Conservation (phyloP, 495 filamentous ascomycete genomes). For the Choiromyces venosus region DNA sequence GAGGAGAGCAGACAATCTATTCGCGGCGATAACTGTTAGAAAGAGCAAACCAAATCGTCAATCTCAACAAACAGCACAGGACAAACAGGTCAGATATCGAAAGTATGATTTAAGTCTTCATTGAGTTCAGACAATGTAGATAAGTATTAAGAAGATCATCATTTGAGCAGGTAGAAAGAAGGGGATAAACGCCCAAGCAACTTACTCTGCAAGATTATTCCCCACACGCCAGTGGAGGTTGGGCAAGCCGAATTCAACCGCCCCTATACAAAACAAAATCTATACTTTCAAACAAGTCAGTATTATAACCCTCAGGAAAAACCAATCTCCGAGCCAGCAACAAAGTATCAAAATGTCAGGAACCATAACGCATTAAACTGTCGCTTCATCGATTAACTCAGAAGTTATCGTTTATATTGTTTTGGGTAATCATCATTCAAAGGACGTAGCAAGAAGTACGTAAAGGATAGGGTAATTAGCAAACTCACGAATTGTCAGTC, state of each 20-base stretch:
- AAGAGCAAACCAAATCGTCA: not conserved
- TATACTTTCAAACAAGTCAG: not conserved
- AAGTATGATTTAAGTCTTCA: constrained; percentile 33
- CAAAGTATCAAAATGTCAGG: constrained; percentile 24
- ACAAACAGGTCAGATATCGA: constrained; percentile 27
- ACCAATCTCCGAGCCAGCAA: not conserved
- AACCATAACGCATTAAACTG: constrained; percentile 39
- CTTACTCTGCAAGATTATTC: constrained; percentile 1
- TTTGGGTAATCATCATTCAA: constrained; percentile 34
- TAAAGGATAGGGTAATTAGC: not conserved
- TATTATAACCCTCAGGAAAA: not conserved
- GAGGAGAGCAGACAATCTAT: not conserved
- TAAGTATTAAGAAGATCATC: constrained; percentile 36
- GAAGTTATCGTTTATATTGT: constrained; percentile 38
- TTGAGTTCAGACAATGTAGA: constrained; percentile 39
- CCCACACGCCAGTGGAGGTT: not conserved
- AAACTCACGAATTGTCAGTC: constrained; percentile 8
- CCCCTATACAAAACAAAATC: not conserved
- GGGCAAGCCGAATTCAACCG: not conserved
- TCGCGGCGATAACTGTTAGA: not conserved
- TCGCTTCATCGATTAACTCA: constrained; percentile 34
- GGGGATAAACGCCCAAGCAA: not conserved
- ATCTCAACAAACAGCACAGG: constrained; percentile 1
- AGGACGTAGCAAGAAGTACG: constrained; percentile 6
- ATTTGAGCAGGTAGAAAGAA: constrained; percentile 10